phyloP scores from a whole-genome alignment of 169 alveolate genomes.

The Hepatocystis sp. region DNA sequence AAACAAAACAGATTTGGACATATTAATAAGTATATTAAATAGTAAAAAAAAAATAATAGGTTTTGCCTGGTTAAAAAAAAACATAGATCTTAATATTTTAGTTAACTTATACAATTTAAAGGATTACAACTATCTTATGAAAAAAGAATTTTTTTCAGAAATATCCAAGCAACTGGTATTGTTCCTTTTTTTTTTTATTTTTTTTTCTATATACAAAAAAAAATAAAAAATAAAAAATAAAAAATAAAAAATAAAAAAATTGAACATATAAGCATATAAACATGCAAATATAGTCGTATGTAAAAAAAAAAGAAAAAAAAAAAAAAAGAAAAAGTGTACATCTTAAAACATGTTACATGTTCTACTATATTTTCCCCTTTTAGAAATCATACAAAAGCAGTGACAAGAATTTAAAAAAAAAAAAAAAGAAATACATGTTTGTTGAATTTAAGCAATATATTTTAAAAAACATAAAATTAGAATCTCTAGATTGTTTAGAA shows the following conservation, averaged over 20 bases:
- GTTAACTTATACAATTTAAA: conserved; percentile 42
- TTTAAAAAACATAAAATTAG: conserved; percentile 22
- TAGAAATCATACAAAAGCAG: conserved; percentile 24
- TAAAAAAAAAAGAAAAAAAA: no score
- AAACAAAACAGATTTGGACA: conserved; percentile 36
- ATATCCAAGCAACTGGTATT: conserved; percentile 7
- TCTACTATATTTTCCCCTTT: not conserved
- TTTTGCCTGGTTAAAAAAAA: conserved; percentile 33
- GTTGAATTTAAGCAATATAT: conserved; percentile 53
- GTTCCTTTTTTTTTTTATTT: not conserved
- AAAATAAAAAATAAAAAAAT: not conserved
- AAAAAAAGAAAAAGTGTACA: no score
- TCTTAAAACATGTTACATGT: no score
- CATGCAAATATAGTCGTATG: no score
- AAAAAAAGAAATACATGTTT: conserved; percentile 54
- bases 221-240: not conserved
- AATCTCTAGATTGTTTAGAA: conserved; percentile 19
- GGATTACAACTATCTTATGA: conserved; percentile 25
- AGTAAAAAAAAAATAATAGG: conserved; percentile 52
- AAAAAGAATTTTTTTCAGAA: conserved; percentile 4
- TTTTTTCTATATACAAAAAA: not conserved
- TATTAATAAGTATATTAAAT: conserved; percentile 26
- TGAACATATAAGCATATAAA: not conserved
- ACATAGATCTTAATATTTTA: conserved; percentile 43
- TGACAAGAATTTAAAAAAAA: conserved; percentile 26